phyloP scores from a whole-genome alignment of 345 rosid species.

The Mallotus nudiflorus region DNA sequence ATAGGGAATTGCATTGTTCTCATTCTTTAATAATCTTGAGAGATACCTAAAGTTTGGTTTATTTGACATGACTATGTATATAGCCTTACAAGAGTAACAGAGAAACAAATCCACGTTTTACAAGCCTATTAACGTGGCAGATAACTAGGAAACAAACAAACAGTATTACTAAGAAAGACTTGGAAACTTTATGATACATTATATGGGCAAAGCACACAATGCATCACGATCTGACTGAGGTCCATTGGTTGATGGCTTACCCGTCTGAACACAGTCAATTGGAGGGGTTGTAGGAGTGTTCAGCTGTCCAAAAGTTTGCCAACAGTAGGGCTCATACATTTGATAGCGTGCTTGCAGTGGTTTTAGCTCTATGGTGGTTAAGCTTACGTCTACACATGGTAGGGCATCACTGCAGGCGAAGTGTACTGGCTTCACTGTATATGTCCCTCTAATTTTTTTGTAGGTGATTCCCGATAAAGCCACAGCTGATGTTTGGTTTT shows the following conservation, averaged over 20 bases:
- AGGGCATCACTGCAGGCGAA: slow-evolving; percentile 89
- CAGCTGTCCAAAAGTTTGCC: slow-evolving; percentile 84
- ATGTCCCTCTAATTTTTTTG: slow-evolving; percentile 79
- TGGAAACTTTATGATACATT: too few relatives aligned
- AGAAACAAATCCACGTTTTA: too few relatives aligned
- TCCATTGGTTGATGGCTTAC: slow-evolving; percentile 76
- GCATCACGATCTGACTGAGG: slow-evolving; percentile 58
- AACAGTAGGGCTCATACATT: slow-evolving; percentile 84
- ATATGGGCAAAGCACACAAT: slow-evolving; percentile 40
- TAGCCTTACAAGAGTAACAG: too few relatives aligned
- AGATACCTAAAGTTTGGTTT: too few relatives aligned
- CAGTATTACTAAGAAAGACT: too few relatives aligned
- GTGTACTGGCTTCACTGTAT: slow-evolving; percentile 86
- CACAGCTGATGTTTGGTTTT: slow-evolving; percentile 82
- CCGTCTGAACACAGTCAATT: slow-evolving; percentile 73
- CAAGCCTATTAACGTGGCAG: too few relatives aligned
- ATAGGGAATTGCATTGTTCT: too few relatives aligned
- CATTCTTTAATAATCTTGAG: too few relatives aligned
- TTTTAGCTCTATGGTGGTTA: slow-evolving; percentile 63
- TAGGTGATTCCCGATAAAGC: slow-evolving; percentile 81
- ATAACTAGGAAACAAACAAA: too few relatives aligned
- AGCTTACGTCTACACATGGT: slow-evolving; percentile 79
- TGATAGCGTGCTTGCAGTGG: slow-evolving; percentile 74
- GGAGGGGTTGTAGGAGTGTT: slow-evolving; percentile 84
- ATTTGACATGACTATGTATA: too few relatives aligned